Conservation (phyloP, 2,329 filamentous ascomycete genomes). For the Diaporthe nobilis region DNA sequence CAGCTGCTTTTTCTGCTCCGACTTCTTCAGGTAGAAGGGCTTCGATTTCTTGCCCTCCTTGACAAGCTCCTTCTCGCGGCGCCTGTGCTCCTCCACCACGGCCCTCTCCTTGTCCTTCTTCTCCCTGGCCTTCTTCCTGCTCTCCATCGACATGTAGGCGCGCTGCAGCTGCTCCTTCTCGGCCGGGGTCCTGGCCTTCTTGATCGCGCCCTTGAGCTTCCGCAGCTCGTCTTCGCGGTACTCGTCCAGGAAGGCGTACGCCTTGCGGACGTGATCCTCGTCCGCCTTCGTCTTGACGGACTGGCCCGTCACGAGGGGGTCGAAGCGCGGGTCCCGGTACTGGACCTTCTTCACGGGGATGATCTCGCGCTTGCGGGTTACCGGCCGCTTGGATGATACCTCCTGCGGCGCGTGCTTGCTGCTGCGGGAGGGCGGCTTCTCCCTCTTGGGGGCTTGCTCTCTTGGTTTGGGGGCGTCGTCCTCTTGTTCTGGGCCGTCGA, state of each 20-base stretch:
- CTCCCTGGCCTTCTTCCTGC: slow-evolving; percentile 78
- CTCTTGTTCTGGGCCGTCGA: slow-evolving; percentile 48
- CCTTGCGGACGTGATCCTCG: slow-evolving; percentile 73
- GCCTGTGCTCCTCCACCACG: slow-evolving; percentile 81
- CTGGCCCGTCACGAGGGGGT: slow-evolving; percentile 64
- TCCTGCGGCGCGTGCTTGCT: slow-evolving; percentile 93
- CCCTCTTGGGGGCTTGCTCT: slow-evolving; percentile 53
- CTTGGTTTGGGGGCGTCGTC: slow-evolving; percentile 45
- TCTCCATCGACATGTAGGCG: slow-evolving; percentile 83
- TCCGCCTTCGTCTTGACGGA: slow-evolving; percentile 59
- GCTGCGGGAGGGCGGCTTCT: slow-evolving; percentile 45
- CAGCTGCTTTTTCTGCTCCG: slow-evolving; percentile 89
- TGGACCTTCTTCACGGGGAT: slow-evolving; percentile 70
- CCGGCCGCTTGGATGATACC: slow-evolving; percentile 85
- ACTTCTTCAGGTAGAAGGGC: slow-evolving; percentile 93
- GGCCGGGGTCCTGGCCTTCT: slow-evolving; percentile 72
- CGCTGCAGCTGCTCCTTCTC: slow-evolving; percentile 80
- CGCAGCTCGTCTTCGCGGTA: slow-evolving; percentile 89
- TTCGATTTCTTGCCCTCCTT: slow-evolving; percentile 89
- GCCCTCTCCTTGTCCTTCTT: slow-evolving; percentile 78
- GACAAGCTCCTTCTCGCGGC: slow-evolving; percentile 86
- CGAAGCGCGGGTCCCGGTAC: slow-evolving; percentile 89
- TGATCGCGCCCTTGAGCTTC: slow-evolving; percentile 77
- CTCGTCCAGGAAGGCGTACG: slow-evolving; percentile 89
- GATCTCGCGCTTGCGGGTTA: slow-evolving; percentile 84